phyloP scores from a whole-genome alignment of 768 basidiomycete species.

The Russula foetens region DNA sequence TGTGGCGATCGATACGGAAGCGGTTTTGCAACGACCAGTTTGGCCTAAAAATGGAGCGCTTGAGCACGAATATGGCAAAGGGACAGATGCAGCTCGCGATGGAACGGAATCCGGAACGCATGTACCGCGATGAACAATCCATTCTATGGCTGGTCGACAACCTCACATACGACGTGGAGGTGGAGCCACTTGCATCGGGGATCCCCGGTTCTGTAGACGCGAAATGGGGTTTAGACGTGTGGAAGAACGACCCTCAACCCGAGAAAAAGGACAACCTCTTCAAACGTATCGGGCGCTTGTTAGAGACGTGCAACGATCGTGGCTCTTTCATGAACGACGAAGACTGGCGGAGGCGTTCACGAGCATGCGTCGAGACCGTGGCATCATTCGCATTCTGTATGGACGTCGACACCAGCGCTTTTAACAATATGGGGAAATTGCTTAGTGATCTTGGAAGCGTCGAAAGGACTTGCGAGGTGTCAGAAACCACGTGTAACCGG shows the following conservation, averaged over 20 bases:
- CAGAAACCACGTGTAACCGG: background rate
- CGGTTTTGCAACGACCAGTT: background rate
- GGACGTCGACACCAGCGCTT: too few relatives aligned
- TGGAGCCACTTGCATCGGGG: constrained; percentile 8
- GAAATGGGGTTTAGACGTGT: constrained; percentile 1
- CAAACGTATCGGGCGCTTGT: constrained; percentile 2
- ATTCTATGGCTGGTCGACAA: constrained; percentile 7
- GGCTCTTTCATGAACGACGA: too few relatives aligned
- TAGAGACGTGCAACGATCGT: constrained; percentile 8
- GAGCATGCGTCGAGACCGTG: too few relatives aligned
- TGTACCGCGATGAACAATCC: constrained; percentile 7
- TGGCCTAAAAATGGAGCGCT: background rate
- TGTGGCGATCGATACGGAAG: background rate
- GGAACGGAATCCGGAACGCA: background rate
- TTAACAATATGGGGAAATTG: too few relatives aligned
- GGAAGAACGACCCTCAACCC: background rate
- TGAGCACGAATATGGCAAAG: constrained; percentile 11
- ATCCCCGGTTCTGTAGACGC: constrained; percentile 11
- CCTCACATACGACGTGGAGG: constrained; percentile 1
- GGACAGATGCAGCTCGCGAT: constrained; percentile 12
- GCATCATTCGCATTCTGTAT: too few relatives aligned
- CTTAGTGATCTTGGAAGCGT: too few relatives aligned
- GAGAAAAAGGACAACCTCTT: background rate
- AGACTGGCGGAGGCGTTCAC: too few relatives aligned
- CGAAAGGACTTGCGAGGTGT: background rate